These are phyloP conservation scores for Skeletonema tropicum DNA, from an alignment of 108 stramenopile genomes.

Conservation along the genomic window DNA sequence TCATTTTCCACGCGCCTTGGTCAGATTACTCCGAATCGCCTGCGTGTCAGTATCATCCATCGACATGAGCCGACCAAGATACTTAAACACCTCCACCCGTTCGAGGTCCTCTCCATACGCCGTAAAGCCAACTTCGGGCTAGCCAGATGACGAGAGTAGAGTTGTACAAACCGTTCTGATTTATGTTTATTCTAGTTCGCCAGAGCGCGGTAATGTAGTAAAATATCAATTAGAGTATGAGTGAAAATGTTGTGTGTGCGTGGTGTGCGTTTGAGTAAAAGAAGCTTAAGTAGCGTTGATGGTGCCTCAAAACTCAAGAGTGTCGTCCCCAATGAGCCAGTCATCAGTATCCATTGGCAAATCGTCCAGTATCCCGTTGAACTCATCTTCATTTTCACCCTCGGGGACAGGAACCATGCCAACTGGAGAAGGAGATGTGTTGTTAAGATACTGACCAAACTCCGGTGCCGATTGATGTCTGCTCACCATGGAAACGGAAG, in stretches of 20 bases:
- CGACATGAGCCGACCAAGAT: too few species aligned
- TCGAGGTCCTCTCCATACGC: too few species aligned
- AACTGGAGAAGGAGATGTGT: not conserved
- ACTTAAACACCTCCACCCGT: too few species aligned
- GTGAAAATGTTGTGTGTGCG: conserved; percentile 4
- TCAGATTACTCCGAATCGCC: too few species aligned
- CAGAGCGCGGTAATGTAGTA: conserved; percentile 7
- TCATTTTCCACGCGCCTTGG: too few species aligned
- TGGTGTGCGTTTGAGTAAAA: not conserved
- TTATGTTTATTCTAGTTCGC: conserved; percentile 8
- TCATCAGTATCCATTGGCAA: conserved; percentile 38
- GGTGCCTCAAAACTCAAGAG: not conserved
- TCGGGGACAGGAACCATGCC: conserved; percentile 37
- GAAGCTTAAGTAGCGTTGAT: too few species aligned
- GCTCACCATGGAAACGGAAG: not conserved
- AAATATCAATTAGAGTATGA: conserved; percentile 6
- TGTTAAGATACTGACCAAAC: not conserved
- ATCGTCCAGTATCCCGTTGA: conserved; percentile 30
- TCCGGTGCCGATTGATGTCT: conserved; percentile 40
- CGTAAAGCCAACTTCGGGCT: too few species aligned
- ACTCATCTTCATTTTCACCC: conserved; percentile 17
- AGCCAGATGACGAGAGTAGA: too few species aligned
- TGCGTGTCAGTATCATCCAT: too few species aligned
- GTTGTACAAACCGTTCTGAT: conserved; percentile 5
- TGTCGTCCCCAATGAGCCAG: conserved; percentile 44